A percentile compares a stretch with the other conserved stretches of the same genome.
Conservation (phyloP, 1,284 basidiomycete species). For the Omphalotus olearius region DNA sequence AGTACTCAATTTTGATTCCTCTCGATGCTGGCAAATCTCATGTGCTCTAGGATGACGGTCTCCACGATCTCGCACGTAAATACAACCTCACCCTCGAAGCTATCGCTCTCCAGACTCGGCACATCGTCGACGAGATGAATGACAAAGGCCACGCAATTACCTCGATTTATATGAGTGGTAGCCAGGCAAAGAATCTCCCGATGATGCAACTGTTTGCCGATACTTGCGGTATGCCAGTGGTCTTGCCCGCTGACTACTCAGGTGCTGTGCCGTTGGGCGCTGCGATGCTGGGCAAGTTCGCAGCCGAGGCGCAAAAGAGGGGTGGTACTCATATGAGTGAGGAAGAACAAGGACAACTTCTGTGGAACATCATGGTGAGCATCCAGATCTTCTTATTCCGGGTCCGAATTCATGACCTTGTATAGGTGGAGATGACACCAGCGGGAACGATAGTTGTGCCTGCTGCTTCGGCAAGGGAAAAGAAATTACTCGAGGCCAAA, state of each 20-base stretch:
- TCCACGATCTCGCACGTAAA: slow-evolving; percentile 83
- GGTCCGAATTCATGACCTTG: background rate
- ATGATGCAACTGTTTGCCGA: slow-evolving; percentile 91
- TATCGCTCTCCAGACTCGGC: slow-evolving; percentile 92
- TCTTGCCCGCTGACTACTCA: slow-evolving; percentile 75
- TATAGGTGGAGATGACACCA: slow-evolving; percentile 87
- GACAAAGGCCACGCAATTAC: slow-evolving; percentile 79
- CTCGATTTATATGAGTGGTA: slow-evolving; percentile 89
- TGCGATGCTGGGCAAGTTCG: slow-evolving; percentile 91
- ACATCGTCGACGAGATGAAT: slow-evolving; percentile 94
- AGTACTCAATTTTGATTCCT: slow-evolving; percentile 15
- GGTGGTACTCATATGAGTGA: slow-evolving; percentile 32
- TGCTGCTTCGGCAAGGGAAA: slow-evolving; percentile 55
- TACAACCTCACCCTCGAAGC: slow-evolving; percentile 93
- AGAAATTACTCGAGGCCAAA: slow-evolving; percentile 82
- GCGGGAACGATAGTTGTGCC: slow-evolving; percentile 77
- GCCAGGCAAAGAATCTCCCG: slow-evolving; percentile 82
- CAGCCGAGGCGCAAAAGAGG: slow-evolving; percentile 53
- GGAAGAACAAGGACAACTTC: slow-evolving; percentile 55
- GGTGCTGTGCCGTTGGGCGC: slow-evolving; percentile 90
- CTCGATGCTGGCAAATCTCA: background rate
- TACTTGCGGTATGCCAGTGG: slow-evolving; percentile 78
- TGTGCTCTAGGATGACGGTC: slow-evolving; percentile 55
- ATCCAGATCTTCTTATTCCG: slow-evolving; percentile 1
- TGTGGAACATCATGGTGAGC: slow-evolving; percentile 93